These are phyloP conservation scores for Wallacemonas sp. DNA, from an alignment of 208 protist genomes.

Conservation along the genomic window DNA sequence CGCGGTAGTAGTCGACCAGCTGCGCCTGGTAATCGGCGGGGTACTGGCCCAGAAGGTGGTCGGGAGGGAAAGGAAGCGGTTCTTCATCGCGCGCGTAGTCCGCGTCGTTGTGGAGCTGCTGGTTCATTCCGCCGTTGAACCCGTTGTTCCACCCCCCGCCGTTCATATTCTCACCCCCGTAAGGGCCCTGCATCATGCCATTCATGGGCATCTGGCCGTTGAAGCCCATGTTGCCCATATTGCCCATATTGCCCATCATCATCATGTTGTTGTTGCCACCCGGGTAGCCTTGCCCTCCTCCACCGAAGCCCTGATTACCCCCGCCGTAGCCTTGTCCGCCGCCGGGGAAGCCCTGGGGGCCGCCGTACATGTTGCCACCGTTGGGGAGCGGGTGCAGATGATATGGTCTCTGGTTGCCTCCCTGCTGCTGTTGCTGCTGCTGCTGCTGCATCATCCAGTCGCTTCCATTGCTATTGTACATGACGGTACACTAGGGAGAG, in stretches of 20 bases:
- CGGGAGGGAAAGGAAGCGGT: conserved; percentile 44
- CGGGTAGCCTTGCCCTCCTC: too few species aligned
- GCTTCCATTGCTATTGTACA: conserved; percentile 10
- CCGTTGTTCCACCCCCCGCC: conserved; percentile 14
- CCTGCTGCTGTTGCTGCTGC: conserved; percentile 4
- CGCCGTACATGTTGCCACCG: conserved; percentile 10
- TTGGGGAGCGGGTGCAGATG: conserved; percentile 24
- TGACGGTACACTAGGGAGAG: not conserved
- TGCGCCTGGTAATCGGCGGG: conserved; percentile 47
- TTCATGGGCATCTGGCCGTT: not conserved
- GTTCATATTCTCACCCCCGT: not conserved
- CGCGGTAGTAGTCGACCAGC: conserved; percentile 45
- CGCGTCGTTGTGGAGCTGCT: conserved; percentile 9
- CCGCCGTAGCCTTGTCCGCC: too few species aligned
- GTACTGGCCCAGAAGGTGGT: conserved; percentile 44
- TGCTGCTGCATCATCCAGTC: conserved; percentile 22
- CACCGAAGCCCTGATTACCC: too few species aligned
- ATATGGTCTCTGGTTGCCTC: conserved; percentile 16
- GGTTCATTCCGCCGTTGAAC: conserved; percentile 11
- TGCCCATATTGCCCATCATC: conserved; percentile 20
- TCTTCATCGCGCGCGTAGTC: conserved; percentile 18
- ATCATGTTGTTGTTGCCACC: conserved; percentile 9
- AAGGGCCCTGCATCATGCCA: conserved; percentile 11
- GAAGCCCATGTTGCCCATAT: conserved; percentile 8
- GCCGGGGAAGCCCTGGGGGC: not conserved